Conservation (phyloP, 2,329 filamentous ascomycete species). For the Sodiomyces alkalinus region DNA sequence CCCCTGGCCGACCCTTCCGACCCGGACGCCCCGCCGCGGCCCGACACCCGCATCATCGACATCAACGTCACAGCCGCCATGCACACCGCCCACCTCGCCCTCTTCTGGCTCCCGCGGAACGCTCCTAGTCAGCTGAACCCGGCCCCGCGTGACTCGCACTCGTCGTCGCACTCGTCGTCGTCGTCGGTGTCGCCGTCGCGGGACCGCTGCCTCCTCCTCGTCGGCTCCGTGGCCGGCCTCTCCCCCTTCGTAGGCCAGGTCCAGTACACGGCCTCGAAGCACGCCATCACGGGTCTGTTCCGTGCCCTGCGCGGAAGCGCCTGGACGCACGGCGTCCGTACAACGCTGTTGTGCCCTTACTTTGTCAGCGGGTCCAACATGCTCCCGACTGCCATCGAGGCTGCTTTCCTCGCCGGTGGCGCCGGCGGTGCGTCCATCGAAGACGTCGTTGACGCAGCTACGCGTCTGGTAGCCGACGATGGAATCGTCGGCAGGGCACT, state of each 20-base stretch:
- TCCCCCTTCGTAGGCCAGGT: constrained; percentile 25
- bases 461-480: constrained; percentile 43
- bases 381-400: constrained; percentile 29
- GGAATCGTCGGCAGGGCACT: constrained; percentile 40
- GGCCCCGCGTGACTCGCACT: too few species aligned
- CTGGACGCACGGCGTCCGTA: constrained; percentile 33
- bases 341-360: constrained; percentile 54
- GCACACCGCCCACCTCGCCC: constrained; percentile 50
- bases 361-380: constrained; percentile 45
- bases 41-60: constrained; percentile 37
- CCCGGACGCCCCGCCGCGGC: constrained; percentile 22
- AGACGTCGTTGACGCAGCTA: constrained; percentile 50
- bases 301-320: constrained; percentile 37
- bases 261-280: constrained; percentile 48
- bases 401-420: constrained; percentile 37
- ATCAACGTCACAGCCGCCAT: constrained; percentile 49
- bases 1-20: constrained; percentile 27
- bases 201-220: constrained; percentile 45
- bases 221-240: constrained; percentile 46
- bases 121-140: constrained; percentile 2
- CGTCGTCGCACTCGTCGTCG: too few species aligned
- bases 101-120: constrained; percentile 40
- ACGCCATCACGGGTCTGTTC: constrained; percentile 51
- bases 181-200: background rate
- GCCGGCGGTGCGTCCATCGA: constrained; percentile 28